Evolutionary conservation across 2,329 filamentous ascomycete species (phyloP).

Genomic region (Botrytis cinerea): DNA sequence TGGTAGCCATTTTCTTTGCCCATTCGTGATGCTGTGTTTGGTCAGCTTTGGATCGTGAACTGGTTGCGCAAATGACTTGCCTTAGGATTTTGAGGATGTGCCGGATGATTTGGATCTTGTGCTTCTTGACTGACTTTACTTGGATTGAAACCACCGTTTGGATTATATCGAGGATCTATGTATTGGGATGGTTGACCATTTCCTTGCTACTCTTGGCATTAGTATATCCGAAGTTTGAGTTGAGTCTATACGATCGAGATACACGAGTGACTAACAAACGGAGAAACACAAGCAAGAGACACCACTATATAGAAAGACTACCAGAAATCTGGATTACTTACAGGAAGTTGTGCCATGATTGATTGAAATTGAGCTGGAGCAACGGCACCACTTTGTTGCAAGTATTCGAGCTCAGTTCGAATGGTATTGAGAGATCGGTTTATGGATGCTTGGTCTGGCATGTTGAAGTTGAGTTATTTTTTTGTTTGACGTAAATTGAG

Average conservation of each 20-base stretch:
- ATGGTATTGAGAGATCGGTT: slow-evolving; percentile 37
- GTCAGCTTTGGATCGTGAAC: not conserved
- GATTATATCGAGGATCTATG: slow-evolving; percentile 38
- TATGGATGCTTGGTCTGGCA: slow-evolving; percentile 38
- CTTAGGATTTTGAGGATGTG: slow-evolving; percentile 39
- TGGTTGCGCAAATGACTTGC: slow-evolving; percentile 4
- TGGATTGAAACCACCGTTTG: slow-evolving; percentile 32
- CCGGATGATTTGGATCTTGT: slow-evolving; percentile 40
- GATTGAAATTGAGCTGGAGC: slow-evolving; percentile 39
- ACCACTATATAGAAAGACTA: no score
- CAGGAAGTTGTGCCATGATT: slow-evolving; percentile 42
- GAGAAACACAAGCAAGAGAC: not conserved
- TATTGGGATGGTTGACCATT: slow-evolving; percentile 36
- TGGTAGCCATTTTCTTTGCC: slow-evolving; percentile 35
- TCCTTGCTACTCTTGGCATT: slow-evolving; percentile 28
- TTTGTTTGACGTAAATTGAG: not conserved
- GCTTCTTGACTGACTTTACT: slow-evolving; percentile 36
- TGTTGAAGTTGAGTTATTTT: slow-evolving; percentile 22
- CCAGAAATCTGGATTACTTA: slow-evolving; percentile 5
- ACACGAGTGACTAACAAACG: no score
- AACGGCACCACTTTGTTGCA: slow-evolving; percentile 39
- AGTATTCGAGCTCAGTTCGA: slow-evolving; percentile 38
- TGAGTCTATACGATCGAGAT: not conserved
- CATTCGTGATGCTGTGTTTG: slow-evolving; percentile 38
- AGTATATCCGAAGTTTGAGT: not conserved